Evolutionary conservation across 257 asterid species (phyloP).

Genomic region (Scutellaria galericulata): DNA sequence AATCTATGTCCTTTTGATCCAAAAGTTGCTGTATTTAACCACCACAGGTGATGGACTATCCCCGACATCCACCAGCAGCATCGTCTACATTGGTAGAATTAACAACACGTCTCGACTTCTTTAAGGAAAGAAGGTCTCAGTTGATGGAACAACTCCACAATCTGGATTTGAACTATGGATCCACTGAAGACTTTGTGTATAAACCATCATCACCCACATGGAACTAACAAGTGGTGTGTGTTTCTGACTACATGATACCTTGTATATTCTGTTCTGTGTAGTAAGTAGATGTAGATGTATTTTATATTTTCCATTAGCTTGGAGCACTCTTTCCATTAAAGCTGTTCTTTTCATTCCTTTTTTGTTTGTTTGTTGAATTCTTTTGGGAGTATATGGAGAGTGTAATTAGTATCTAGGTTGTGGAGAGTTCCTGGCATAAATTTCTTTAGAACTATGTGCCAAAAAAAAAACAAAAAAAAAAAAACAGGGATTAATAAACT

Average conservation of each 20-base stretch:
- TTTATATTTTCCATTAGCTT: slow-evolving; percentile 30
- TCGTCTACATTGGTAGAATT: slow-evolving; percentile 87
- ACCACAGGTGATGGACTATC: slow-evolving; percentile 66
- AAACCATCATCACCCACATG: slow-evolving; percentile 84
- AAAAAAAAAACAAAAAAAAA: too few species aligned
- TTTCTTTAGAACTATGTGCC: background rate
- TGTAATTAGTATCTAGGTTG: slow-evolving; percentile 40
- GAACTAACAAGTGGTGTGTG: slow-evolving; percentile 53
- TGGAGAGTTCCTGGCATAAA: slow-evolving; percentile 33
- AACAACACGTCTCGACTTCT: slow-evolving; percentile 93
- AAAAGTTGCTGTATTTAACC: slow-evolving; percentile 10
- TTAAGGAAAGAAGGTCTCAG: slow-evolving; percentile 95
- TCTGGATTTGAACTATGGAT: slow-evolving; percentile 77
- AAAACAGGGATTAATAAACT: slow-evolving; percentile 16
- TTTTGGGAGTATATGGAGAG: slow-evolving; percentile 10
- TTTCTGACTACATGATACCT: slow-evolving; percentile 21
- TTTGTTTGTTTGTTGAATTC: background rate
- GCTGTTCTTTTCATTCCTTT: slow-evolving; percentile 7
- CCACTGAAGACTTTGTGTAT: slow-evolving; percentile 66
- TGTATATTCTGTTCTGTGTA: slow-evolving; percentile 39
- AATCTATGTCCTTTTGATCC: background rate
- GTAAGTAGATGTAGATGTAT: slow-evolving; percentile 38
- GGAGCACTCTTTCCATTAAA: slow-evolving; percentile 15
- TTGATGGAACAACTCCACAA: slow-evolving; percentile 95
- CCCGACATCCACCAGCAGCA: slow-evolving; percentile 68